Conservation (phyloP, 169 alveolate genomes). For the Eimeria brunetti region DNA sequence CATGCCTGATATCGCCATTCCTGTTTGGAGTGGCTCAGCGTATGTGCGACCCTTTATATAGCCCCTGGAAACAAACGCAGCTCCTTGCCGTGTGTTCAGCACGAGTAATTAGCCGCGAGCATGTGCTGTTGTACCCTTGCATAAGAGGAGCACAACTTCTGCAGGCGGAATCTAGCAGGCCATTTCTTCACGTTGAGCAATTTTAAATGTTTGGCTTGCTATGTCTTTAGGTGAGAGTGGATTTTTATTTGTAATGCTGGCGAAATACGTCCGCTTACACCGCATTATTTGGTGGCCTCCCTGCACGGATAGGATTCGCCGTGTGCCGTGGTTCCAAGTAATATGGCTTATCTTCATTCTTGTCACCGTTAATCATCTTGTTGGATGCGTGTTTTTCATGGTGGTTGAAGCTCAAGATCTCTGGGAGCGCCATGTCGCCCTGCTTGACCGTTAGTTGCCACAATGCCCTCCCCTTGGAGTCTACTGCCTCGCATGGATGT, state of each 20-base stretch:
- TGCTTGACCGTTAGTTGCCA: slow-evolving; percentile 60
- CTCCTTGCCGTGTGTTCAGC: not conserved
- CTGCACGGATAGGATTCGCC: slow-evolving; percentile 62
- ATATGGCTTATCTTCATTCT: slow-evolving; percentile 49
- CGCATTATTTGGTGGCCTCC: slow-evolving; percentile 64
- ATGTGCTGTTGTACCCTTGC: not conserved
- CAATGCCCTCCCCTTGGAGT: slow-evolving; percentile 1
- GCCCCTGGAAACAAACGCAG: not conserved
- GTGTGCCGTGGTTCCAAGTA: slow-evolving; percentile 63
- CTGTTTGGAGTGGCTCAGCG: not conserved
- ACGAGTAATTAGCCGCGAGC: not conserved
- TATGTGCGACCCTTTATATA: not conserved
- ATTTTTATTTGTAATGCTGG: slow-evolving; percentile 11
- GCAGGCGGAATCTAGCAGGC: not conserved
- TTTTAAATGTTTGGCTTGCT: not conserved
- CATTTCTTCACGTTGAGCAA: not conserved
- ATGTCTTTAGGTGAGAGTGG: slow-evolving; percentile 18
- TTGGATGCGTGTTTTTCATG: slow-evolving; percentile 49
- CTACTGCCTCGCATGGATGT: not conserved
- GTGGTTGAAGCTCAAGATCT: slow-evolving; percentile 52
- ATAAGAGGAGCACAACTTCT: not conserved
- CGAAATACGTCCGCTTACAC: slow-evolving; percentile 65
- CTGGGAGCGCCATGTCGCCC: slow-evolving; percentile 59
- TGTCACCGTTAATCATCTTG: slow-evolving; percentile 30
- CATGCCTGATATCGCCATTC: slow-evolving; percentile 43